These are phyloP conservation scores for Nowakowskiella sp. DNA, from an alignment of 192 early-diverging fungal genomes.

Conservation along the genomic window DNA sequence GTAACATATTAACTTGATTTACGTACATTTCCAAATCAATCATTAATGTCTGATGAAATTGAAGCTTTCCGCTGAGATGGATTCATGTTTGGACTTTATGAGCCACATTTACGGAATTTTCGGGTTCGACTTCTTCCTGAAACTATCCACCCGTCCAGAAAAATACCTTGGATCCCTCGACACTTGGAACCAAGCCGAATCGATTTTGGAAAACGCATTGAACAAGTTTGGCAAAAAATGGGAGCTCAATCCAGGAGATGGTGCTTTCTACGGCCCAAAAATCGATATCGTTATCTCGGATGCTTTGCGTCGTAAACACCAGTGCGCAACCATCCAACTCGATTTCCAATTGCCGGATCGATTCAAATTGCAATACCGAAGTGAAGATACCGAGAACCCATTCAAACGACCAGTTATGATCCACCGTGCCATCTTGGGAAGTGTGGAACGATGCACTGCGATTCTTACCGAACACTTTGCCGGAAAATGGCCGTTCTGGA, in stretches of 20 bases:
- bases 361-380: slow-evolving; percentile 86
- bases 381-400: slow-evolving; percentile 41
- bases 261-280: slow-evolving; percentile 99
- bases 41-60: slow-evolving; percentile 12
- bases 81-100: slow-evolving; percentile 76
- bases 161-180: slow-evolving; percentile 84
- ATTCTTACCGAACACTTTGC: slow-evolving; percentile 94
- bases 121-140: slow-evolving; percentile 85
- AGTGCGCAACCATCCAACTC: slow-evolving; percentile 97
- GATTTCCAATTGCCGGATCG: slow-evolving; percentile 97
- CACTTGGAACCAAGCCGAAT: slow-evolving; percentile 91
- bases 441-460: slow-evolving; percentile 91
- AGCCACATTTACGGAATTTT: slow-evolving; percentile 86
- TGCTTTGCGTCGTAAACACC: slow-evolving; percentile 81
- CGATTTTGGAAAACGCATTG: slow-evolving; percentile 66
- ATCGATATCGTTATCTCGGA: slow-evolving; percentile 95
- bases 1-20: slow-evolving; percentile 16
- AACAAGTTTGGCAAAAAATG: slow-evolving; percentile 72
- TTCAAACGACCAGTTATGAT: slow-evolving; percentile 92
- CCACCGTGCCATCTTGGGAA: slow-evolving; percentile 94
- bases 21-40: background rate
- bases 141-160: slow-evolving; percentile 94
- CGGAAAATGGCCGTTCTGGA: slow-evolving; percentile 98
- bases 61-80: slow-evolving; percentile 79
- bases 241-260: slow-evolving; percentile 90